Evolutionary conservation across 495 filamentous ascomycete species (phyloP), one percentile per base, ranked within the genome.

Genomic region (Thozetella sp.): DNA sequence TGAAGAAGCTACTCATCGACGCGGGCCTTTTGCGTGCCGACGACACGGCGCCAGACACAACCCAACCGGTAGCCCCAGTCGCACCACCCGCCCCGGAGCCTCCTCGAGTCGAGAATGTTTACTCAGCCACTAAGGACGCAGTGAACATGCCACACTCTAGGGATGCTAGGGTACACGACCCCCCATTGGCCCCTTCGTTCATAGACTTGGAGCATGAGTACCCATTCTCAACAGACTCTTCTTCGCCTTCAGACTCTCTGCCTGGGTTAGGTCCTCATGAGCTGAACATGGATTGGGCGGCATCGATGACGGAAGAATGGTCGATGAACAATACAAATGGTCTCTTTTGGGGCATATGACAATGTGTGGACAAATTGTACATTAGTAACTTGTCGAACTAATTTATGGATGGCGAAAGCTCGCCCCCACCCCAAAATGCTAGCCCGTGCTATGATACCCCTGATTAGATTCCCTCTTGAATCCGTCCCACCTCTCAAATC

Each of bases 401-500:
- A n/a, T n/a, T n/a, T n/a, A n/a, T n/a, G n/a, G n/a, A n/a, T n/a
- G n/a, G n/a, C n/a, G n/a, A n/a, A n/a, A n/a, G n/a, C n/a, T n/a
- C n/a, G n/a, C n/a, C n/a, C n/a, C 30, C 6, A 17, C 30, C 30
- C 30, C 30, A 17, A 6, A 11, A 48, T 20, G 43, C 20, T n/a
- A 48, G n/a, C n/a, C 20, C 3, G 9, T 48, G 9, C n/a, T 15
- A 6, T 37, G 30, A 37, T 6, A 37, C 6, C 6, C 15, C 6
- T 6, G 30, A 6, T 37, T 37, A 37, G 43, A 10, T 48, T 20
- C 43, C n/a, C 43, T 48, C 43, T 48, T 48, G 43, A 48, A 48
- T 3, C 43, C 43, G 11, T 48, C 43, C 76, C 77, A 79, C 40
- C 78, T 40, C 53, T 73, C 68, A 55, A 77, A 79, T 37, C 74